Conservation (phyloP, 2,329 filamentous ascomycete species). For the Passalora sequoiae region DNA sequence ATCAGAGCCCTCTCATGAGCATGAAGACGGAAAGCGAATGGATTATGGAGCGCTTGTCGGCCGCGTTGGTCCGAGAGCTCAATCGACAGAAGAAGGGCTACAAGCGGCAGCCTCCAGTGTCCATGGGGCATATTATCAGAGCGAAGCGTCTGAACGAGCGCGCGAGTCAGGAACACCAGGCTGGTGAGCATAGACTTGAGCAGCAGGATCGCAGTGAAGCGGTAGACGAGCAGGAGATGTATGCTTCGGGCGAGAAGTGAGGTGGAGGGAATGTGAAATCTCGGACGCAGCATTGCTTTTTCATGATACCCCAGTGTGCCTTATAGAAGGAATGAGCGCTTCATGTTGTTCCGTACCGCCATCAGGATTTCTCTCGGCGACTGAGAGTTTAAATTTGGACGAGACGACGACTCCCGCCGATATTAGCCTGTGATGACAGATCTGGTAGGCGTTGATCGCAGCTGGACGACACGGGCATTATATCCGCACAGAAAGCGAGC, state of each 20-base stretch:
- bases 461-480: too few relatives aligned
- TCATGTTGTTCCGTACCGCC: too few relatives aligned
- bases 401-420: too few relatives aligned
- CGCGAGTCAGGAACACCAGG: slow-evolving; percentile 1
- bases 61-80: slow-evolving; percentile 51
- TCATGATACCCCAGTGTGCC: too few relatives aligned
- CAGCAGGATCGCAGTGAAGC: background rate
- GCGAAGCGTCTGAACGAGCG: background rate
- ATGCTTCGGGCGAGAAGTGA: slow-evolving; percentile 2
- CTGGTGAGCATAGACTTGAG: background rate
- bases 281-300: too few relatives aligned
- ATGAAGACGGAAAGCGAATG: slow-evolving; percentile 65
- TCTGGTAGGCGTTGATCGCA: too few relatives aligned
- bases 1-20: slow-evolving; percentile 64
- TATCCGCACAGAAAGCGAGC: too few relatives aligned
- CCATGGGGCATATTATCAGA: slow-evolving; percentile 22
- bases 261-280: background rate
- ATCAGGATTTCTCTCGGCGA: too few relatives aligned
- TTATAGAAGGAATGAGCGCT: too few relatives aligned
- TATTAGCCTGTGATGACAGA: too few relatives aligned
- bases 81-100: slow-evolving; percentile 29
- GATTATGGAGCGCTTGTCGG: slow-evolving; percentile 62
- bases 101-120: slow-evolving; percentile 28
- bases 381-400: too few relatives aligned
- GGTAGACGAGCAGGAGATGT: background rate